These are phyloP conservation scores for Citrus hindsii DNA, from an alignment of 345 rosid species.

Conservation along the genomic window DNA sequence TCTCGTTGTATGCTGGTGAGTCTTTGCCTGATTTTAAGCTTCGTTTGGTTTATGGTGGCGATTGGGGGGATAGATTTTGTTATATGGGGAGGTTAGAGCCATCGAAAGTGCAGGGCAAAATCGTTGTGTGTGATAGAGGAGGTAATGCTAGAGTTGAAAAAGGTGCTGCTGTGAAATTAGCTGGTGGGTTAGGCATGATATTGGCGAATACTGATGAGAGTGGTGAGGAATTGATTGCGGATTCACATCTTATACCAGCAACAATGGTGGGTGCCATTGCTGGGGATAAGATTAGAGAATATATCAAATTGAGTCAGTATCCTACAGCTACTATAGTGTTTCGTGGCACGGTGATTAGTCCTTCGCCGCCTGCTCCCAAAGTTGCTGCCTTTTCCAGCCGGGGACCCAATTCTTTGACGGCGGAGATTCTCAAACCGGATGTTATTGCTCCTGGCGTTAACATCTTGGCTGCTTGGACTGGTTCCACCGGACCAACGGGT, in stretches of 20 bases:
- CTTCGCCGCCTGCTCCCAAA: conserved; percentile 61
- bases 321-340: conserved; percentile 56
- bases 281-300: conserved; percentile 42
- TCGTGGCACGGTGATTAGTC: conserved; percentile 48
- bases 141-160: conserved; percentile 62
- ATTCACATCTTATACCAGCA: conserved; percentile 63
- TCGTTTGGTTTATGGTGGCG: conserved; percentile 59
- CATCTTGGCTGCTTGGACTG: conserved; percentile 85
- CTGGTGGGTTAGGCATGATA: conserved; percentile 74
- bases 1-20: conserved; percentile 69
- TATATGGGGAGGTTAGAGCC: conserved; percentile 34
- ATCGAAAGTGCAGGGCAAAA: conserved; percentile 47
- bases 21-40: conserved; percentile 34
- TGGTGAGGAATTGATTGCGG: conserved; percentile 77
- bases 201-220: conserved; percentile 49
- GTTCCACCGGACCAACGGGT: conserved; percentile 51
- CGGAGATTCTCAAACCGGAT: conserved; percentile 73
- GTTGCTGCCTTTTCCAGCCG: conserved; percentile 77
- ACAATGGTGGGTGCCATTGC: conserved; percentile 60
- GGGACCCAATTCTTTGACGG: conserved; percentile 58
- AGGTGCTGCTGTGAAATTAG: conserved; percentile 63
- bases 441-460: conserved; percentile 87
- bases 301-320: conserved; percentile 29
- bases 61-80: conserved; percentile 59
- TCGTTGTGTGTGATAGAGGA: conserved; percentile 66